Evolutionary conservation across 2,329 filamentous ascomycete genomes (phyloP), one percentile per base, ranked within the genome.

Genomic region (Aureobasidium sp.): DNA sequence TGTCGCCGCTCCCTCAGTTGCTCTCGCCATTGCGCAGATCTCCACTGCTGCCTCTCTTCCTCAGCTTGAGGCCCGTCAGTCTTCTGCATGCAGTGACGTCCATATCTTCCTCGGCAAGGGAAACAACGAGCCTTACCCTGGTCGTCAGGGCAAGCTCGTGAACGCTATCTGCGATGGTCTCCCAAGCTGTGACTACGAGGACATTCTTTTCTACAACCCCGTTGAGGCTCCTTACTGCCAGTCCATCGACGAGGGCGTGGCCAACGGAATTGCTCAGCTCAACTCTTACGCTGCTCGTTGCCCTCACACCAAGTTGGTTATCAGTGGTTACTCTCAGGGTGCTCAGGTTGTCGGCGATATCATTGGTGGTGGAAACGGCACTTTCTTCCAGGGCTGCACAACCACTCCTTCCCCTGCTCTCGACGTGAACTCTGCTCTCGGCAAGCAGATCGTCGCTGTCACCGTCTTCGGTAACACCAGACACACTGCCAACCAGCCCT

Each of bases 301-400:
- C 62, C 76, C 77, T 17, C 64, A 75, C 41, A 64, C 75, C 26
- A 76, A 73, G 63, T 71, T 79, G 13, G 75, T 78, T 7, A 57
- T 79, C 34, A 75, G 73, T 63, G 77, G 77, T 0, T 79, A 76
- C 65, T 76, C 73, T 1, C 74, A 79, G 63, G 77, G 76, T 51
- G 72, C 69, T 1, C 67, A 68, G 59, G 63, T 67, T 36, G 64
- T 65, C 12, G 36, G 63, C 37, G 66, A 67, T 47, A 65, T 65
- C 17, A 48, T 67, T 13, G 63, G 64, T 26, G 66, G 66, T 63
- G 64, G 66, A 32, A 64, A 75, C 20, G 70, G 55, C 17, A 75
- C 75, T 63, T 69, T 77, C 29, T 65, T 76, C 6, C 72, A 71
- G 46, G 71, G 71, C 10, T 72, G 72, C 12, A 73, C 73, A 24